Evolutionary conservation across 306 rosid genomes (phyloP).

Genomic region (Pueraria montana): DNA sequence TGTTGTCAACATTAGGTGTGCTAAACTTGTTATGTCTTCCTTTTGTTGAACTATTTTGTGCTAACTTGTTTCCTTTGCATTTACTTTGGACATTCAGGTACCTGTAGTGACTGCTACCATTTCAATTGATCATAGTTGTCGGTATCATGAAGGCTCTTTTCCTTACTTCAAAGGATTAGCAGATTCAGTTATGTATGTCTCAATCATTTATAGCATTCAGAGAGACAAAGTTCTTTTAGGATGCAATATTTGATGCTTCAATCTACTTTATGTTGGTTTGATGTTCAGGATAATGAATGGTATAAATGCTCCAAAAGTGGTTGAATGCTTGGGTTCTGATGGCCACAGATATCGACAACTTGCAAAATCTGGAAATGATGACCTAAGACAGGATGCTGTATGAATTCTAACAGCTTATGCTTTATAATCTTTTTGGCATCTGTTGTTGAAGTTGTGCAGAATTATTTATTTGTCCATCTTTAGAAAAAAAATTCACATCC

Average conservation of each 20-base stretch:
- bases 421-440: conserved; percentile 30
- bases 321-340: conserved; percentile 95
- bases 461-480: conserved; percentile 12
- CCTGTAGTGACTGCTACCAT: conserved; percentile 95
- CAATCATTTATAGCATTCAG: conserved; percentile 32
- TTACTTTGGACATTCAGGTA: conserved; percentile 66
- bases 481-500: not conserved
- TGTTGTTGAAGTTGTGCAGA: conserved; percentile 28
- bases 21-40: conserved; percentile 13
- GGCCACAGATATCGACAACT: conserved; percentile 85
- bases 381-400: conserved; percentile 97
- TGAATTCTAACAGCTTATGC: conserved; percentile 43
- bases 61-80: conserved; percentile 35
- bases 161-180: conserved; percentile 87
- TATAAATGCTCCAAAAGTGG: conserved; percentile 95
- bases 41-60: conserved; percentile 9
- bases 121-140: conserved; percentile 81
- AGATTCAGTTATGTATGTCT: conserved; percentile 79
- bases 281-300: conserved; percentile 90
- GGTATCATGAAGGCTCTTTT: conserved; percentile 85
- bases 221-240: not conserved
- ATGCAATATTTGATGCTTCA: conserved; percentile 33
- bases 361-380: conserved; percentile 98
- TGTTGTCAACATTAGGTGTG: conserved; percentile 41
- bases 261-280: conserved; percentile 45